These are phyloP conservation scores for Acanthamoeba quina DNA, from an alignment of 208 protist species.

Conservation along the genomic window DNA sequence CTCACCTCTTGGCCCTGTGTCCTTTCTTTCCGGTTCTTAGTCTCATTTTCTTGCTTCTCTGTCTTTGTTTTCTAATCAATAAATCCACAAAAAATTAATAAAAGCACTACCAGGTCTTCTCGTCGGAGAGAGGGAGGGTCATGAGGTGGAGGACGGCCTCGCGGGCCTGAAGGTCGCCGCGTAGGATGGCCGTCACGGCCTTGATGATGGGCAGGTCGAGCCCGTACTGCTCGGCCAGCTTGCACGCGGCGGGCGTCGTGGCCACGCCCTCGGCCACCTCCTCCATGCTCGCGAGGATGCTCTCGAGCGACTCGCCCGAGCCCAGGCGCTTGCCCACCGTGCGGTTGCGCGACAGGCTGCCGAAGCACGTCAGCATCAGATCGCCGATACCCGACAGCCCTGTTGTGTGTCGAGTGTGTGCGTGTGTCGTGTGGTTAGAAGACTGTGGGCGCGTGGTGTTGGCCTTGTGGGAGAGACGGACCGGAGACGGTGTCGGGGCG, in stretches of 20 bases:
- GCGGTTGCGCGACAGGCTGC: constrained; percentile 83
- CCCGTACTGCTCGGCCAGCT: constrained; percentile 75
- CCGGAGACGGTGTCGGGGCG: constrained; percentile 73
- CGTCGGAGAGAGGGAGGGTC: constrained; percentile 32
- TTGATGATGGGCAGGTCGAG: constrained; percentile 81
- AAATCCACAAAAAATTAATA: too few species aligned
- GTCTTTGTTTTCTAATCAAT: too few species aligned
- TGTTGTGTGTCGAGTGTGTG: background rate
- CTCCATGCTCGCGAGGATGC: constrained; percentile 74
- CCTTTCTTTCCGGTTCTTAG: too few species aligned
- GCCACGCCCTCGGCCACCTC: constrained; percentile 80
- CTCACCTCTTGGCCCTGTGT: too few species aligned
- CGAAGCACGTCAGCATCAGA: constrained; percentile 85
- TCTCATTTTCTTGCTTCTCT: too few species aligned
- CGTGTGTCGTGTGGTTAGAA: background rate
- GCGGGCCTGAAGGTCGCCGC: constrained; percentile 59
- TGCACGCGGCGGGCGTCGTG: constrained; percentile 71
- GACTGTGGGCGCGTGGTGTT: background rate
- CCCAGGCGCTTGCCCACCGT: constrained; percentile 78
- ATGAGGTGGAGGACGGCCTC: constrained; percentile 73
- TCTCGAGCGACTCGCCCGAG: constrained; percentile 79
- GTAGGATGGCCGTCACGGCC: constrained; percentile 73
- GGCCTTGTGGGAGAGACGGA: background rate
- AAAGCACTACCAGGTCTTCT: background rate
- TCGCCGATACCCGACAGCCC: constrained; percentile 84